A percentile compares a stretch with the other conserved stretches of the same genome.
Conservation (phyloP, 2,329 filamentous ascomycete genomes). For the Rhinocladiella similis region DNA sequence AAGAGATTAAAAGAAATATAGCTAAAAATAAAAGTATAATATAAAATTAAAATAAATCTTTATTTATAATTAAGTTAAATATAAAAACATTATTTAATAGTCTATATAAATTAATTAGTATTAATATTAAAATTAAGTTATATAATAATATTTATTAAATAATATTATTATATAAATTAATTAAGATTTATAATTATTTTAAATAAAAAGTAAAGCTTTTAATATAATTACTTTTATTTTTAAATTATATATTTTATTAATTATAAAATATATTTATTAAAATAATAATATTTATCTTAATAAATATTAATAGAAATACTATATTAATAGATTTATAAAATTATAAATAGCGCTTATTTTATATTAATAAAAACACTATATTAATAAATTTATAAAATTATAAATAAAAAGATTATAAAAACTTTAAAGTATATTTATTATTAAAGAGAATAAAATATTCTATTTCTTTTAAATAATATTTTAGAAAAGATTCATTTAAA, state of each 20-base stretch:
- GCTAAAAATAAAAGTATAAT: too few relatives aligned
- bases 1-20: too few relatives aligned
- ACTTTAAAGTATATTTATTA: not conserved
- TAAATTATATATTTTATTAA: too few relatives aligned
- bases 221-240: not conserved
- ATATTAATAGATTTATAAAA: too few relatives aligned
- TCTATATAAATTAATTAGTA: not conserved
- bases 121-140: not conserved
- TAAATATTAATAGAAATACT: too few relatives aligned
- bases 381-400: too few relatives aligned
- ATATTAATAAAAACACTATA: too few relatives aligned
- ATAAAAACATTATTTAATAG: not conserved
- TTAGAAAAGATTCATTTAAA: too few relatives aligned
- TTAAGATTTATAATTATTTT: not conserved
- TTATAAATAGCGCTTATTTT: too few relatives aligned
- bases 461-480: not conserved
- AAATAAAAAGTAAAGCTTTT: not conserved
- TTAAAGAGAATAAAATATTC: not conserved
- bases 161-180: not conserved
- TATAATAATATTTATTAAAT: not conserved
- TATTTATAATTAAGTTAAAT: not conserved
- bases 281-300: too few relatives aligned
- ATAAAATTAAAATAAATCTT: not conserved
- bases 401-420: not conserved
- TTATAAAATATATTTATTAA: too few relatives aligned